Evolutionary conservation across 305 asterid genomes (phyloP).

Genomic region (Solanum hybrid): DNA sequence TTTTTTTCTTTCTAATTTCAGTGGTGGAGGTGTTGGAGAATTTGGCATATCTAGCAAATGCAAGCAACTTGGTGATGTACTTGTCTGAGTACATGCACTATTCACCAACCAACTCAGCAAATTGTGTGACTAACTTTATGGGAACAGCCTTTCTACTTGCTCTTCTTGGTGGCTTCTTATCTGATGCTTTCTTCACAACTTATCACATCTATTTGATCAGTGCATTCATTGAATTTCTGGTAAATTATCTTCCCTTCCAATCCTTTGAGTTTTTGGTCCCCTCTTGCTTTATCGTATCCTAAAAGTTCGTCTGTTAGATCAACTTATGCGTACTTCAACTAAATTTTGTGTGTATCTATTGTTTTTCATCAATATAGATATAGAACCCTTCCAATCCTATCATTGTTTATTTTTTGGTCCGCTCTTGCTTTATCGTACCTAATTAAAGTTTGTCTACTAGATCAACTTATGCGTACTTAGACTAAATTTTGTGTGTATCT

Average conservation of each 20-base stretch:
- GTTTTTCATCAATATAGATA: not conserved
- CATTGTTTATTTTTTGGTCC: not conserved
- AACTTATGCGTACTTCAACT: not conserved
- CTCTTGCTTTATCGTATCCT: not conserved
- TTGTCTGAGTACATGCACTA: conserved; percentile 65
- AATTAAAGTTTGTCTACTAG: not conserved
- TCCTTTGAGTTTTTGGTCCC: not conserved
- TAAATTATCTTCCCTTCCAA: not conserved
- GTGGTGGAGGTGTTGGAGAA: conserved; percentile 88
- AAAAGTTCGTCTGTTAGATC: not conserved
- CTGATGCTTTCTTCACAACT: conserved; percentile 81
- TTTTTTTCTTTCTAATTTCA: not conserved
- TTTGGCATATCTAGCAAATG: conserved; percentile 79
- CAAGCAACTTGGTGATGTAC: conserved; percentile 81
- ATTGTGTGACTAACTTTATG: conserved; percentile 83
- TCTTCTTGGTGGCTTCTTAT: conserved; percentile 80
- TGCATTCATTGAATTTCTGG: conserved; percentile 30
- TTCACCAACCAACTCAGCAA: conserved; percentile 65
- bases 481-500: not conserved
- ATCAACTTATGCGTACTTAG: not conserved
- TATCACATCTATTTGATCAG: conserved; percentile 53
- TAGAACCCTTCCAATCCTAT: not conserved
- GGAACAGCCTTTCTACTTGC: conserved; percentile 91
- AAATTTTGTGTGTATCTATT: not conserved
- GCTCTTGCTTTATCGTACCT: not conserved